These are phyloP conservation scores for Arabidopsis hybrid DNA, from an alignment of 441 rosid genomes.

Conservation along the genomic window DNA sequence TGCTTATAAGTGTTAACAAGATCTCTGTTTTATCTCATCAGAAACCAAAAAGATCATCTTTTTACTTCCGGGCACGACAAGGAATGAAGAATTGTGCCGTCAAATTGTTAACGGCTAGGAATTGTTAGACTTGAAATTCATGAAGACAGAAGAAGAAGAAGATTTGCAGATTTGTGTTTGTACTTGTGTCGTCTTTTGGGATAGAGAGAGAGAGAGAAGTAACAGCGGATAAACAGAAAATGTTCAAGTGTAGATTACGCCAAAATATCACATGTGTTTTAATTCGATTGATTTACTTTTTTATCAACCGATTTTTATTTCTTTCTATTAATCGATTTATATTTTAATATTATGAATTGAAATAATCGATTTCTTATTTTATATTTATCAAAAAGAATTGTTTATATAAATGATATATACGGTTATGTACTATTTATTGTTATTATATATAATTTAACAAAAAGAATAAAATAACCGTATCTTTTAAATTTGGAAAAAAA, in stretches of 20 bases:
- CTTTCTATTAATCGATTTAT: neutral
- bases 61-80: constrained; percentile 9
- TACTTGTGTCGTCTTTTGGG: neutral
- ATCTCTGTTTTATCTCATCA: constrained; percentile 14
- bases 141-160: neutral
- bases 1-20: constrained; percentile 12
- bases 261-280: constrained; percentile 34
- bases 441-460: neutral
- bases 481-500: neutral
- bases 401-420: no score
- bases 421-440: no score
- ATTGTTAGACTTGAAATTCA: constrained; percentile 7
- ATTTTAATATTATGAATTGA: no score
- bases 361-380: no score
- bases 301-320: neutral
- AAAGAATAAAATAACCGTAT: neutral
- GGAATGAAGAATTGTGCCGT: neutral
- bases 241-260: constrained; percentile 37
- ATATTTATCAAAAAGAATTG: no score
- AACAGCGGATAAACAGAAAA: constrained; percentile 33
- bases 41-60: constrained; percentile 16
- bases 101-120: neutral
- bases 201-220: constrained; percentile 12
- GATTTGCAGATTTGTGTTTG: constrained; percentile 25
- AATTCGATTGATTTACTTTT: constrained; percentile 7